Evolutionary conservation across 805 yeast genomes (phyloP), one percentile per base, ranked within the genome.

Genomic region (Jamesozyma gamospora): DNA sequence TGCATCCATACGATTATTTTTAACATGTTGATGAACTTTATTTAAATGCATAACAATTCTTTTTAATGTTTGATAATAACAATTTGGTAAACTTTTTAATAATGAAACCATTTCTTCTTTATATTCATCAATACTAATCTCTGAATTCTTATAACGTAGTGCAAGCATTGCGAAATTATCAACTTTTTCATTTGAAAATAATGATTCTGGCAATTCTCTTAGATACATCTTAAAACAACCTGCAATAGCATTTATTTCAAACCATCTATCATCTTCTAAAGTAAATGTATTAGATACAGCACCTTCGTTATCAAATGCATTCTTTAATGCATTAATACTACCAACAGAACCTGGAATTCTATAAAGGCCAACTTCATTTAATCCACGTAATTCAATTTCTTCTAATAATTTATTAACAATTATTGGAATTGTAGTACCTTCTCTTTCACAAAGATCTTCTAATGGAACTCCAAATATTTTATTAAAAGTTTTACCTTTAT

Each of bases 351-450:
- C 82, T 1, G 81, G 76, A 27, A 76, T 68, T 57, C 97, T 75
- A 58, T 90, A 90, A 12, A 90, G 67, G 14, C 97, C 97, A 39
- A 85, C 83, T 55, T 88, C 96, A 48, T 85, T 87, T 24, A 90
- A 58, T 0, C 97, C 96, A 39, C 88, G 74, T n/a, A 68, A 62
- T 58, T 90, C 97, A 47, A 90, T 82, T 49, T 81, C 92, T 34
- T 70, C 70, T 48, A 87, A 68, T 33, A 90, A 62, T 41, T 71
- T 70, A 28, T 71, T 76, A 41, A 88, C 75, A 32, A 88, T 74
- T 5, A 55, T 62, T 1, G 97, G 97, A 26, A 78, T 64, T 2
- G 62, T 45, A 0, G 76, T 62, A 9, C 72, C 64, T 48, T 86
- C 95, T 37, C 95, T 68, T 39, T 68, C 73, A 56, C 96, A 86